Percentiles rank a stretch among this genome's conserved stretches.
These are phyloP conservation scores for Plasmodium adleri DNA, from an alignment of 169 alveolate genomes.

Conservation along the genomic window DNA sequence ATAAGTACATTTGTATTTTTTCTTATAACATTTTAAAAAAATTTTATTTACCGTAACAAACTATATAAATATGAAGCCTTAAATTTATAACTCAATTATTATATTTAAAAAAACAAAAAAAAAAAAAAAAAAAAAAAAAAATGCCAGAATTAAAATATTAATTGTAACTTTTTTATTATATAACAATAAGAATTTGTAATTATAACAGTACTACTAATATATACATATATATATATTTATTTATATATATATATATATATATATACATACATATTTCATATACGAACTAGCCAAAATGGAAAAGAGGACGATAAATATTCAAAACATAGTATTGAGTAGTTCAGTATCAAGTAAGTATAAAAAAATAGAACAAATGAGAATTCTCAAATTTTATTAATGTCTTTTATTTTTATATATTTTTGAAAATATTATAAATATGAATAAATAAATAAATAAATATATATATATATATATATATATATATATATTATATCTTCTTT, in stretches of 20 bases:
- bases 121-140: slow-evolving; percentile 15
- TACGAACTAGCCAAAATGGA: slow-evolving; percentile 33
- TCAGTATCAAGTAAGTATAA: slow-evolving; percentile 68
- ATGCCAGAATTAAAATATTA: slow-evolving; percentile 32
- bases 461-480: neutral
- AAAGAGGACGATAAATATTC: slow-evolving; percentile 54
- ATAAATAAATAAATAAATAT: neutral
- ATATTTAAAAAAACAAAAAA: no score
- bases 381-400: neutral
- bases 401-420: neutral
- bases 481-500: slow-evolving; percentile 11
- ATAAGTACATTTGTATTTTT: neutral
- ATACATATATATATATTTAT: neutral
- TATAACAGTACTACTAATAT: neutral
- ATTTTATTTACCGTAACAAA: neutral
- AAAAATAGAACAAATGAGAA: neutral
- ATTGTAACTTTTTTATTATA: slow-evolving; percentile 12
- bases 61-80: neutral
- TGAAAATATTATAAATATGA: neutral
- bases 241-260: no score
- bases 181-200: neutral
- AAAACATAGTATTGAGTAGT: slow-evolving; percentile 74
- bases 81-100: neutral
- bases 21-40: neutral
- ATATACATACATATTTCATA: no score